Base-by-base conservation (phyloP, 768 basidiomycete genomes). In the Boletus rubropictus region DNA sequence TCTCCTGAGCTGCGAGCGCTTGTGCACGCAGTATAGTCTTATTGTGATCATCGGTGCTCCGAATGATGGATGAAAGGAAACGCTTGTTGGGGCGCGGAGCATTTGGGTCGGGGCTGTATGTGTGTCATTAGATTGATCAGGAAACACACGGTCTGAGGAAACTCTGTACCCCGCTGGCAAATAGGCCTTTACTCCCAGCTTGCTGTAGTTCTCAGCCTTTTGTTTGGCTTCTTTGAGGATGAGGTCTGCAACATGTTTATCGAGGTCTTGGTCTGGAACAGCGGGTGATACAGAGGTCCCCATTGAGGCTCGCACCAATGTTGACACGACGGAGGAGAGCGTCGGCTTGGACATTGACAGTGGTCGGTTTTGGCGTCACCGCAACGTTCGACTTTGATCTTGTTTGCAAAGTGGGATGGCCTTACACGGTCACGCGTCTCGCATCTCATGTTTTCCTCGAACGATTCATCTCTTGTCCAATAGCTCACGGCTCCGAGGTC, bases 41-140 rank as follows among this genome's bases (percentile, higher is more conserved):
- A 66, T 99, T 99, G 61, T 99, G 96, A 48, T 94, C 94, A 62
- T 96, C 94, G 4, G 96, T 96, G 54, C 80, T 92, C 55, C 84
- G 81, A 47, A 99, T 93, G 51, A 99, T 92, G 18, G 85, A 83
- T 0, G 80, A 77, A 21, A 89, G 69, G 61, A 89, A 89, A 0
- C 87, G 86, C 60, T 89, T 89, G 69, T 89, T 89, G 28, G 94
- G 67, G 54, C 78, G 82, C 0, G 90, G 90, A 1, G 80, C 82
- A 64, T 82, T 82, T 54, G 74, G 78, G 58, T 89, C 87, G 5
- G 77, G 66, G 46, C 84, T 88, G 55, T 25, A 47, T 11, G 14
- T 25, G 37, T 18, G 35, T 49, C 17, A 44, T 34, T 4, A 52
- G 22, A 31, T 28, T 5, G 6, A 35, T n/a, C 21, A 32, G n/a